These are phyloP conservation scores for Phytopythium ostracodes DNA, from an alignment of 352 stramenopile genomes.

Conservation along the genomic window DNA sequence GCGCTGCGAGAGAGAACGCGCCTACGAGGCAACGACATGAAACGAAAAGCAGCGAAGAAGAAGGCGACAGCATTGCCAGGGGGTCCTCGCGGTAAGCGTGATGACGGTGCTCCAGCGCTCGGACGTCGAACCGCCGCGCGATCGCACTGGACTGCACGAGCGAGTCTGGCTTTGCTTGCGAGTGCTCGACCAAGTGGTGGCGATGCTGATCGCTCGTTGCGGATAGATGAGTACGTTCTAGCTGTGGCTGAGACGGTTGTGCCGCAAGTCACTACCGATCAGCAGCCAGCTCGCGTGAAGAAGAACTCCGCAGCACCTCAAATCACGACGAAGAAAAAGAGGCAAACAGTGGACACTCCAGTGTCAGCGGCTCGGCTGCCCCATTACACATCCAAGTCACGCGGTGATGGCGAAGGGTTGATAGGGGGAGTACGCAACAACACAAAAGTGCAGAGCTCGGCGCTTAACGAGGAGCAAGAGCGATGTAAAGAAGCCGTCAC, in stretches of 20 bases:
- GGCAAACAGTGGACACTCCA: not conserved
- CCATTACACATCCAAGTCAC: not conserved
- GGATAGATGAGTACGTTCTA: not conserved
- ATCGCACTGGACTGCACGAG: not conserved
- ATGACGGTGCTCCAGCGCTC: not conserved
- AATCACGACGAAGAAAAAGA: not conserved
- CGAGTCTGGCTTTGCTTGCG: not conserved
- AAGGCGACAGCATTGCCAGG: not conserved
- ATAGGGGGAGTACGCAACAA: not conserved
- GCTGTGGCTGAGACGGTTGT: not conserved
- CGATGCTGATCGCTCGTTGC: not conserved
- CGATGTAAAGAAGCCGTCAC: not conserved
- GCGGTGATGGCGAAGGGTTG: too few relatives aligned
- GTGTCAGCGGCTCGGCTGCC: not conserved
- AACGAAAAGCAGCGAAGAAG: not conserved
- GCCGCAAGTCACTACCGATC: not conserved
- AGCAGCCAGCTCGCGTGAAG: too few relatives aligned
- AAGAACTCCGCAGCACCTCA: not conserved
- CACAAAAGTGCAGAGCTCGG: not conserved
- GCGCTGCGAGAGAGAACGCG: not conserved
- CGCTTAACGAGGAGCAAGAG: not conserved
- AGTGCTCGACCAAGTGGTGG: not conserved
- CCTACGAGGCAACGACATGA: not conserved
- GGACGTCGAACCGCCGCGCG: slow-evolving; percentile 1
- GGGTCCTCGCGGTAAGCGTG: not conserved